Percentiles rank a stretch among this genome's conserved stretches.
Conservation (phyloP, 2,329 filamentous ascomycete genomes). For the Cylindrodendrum hubeiense region DNA sequence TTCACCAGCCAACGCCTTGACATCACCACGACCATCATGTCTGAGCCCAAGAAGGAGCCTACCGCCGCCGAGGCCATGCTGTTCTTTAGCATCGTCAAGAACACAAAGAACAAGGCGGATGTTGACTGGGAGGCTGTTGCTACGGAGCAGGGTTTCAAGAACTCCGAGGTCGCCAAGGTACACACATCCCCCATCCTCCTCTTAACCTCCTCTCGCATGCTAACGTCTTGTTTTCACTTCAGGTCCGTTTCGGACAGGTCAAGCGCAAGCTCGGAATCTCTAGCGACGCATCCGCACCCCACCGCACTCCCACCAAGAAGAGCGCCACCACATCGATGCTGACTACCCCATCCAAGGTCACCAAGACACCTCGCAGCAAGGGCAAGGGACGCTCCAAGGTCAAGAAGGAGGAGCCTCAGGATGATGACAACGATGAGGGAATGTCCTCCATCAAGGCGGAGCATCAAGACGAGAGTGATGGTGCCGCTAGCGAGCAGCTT, state of each 20-base stretch:
- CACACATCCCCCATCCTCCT: constrained; percentile 15
- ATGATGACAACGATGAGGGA: constrained; percentile 32
- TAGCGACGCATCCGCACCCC: constrained; percentile 36
- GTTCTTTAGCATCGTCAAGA: constrained; percentile 59
- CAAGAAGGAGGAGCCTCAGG: constrained; percentile 38
- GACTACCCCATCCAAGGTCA: constrained; percentile 45
- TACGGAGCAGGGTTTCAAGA: constrained; percentile 57
- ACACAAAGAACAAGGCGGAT: constrained; percentile 57
- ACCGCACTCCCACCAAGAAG: constrained; percentile 42
- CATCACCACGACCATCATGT: constrained; percentile 41
- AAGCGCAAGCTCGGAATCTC: constrained; percentile 59
- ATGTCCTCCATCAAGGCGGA: constrained; percentile 32
- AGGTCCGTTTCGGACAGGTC: constrained; percentile 64
- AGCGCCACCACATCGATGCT: background rate
- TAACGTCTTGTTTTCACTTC: constrained; percentile 4
- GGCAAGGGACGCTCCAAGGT: constrained; percentile 35
- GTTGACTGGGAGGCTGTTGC: constrained; percentile 64
- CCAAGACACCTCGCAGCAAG: constrained; percentile 46
- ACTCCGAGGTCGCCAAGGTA: constrained; percentile 59
- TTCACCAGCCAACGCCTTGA: background rate
- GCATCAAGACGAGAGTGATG: constrained; percentile 31
- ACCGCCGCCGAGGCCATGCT: constrained; percentile 57
- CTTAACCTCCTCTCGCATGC: background rate
- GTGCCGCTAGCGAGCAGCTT: constrained; percentile 19
- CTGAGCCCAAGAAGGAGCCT: constrained; percentile 51